Percentiles rank a stretch among this genome's conserved stretches.
phyloP scores from a whole-genome alignment of 306 rosid species.

The Coriaria nepalensis region DNA sequence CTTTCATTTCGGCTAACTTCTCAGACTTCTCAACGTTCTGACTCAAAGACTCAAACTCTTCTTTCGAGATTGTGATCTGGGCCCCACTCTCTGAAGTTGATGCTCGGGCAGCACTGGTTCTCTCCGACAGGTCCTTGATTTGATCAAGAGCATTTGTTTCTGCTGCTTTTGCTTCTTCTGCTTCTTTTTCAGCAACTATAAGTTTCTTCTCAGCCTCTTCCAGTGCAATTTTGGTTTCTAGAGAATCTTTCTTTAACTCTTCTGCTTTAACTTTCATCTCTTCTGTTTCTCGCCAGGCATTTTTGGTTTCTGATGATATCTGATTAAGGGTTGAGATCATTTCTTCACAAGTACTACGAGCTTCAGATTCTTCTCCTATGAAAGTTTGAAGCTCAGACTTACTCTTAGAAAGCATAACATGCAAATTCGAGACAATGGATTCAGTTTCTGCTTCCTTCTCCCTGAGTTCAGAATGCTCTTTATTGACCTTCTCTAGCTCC shows the following conservation, averaged over 20 bases:
- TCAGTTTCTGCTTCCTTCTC: constrained; percentile 85
- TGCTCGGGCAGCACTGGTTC: constrained; percentile 72
- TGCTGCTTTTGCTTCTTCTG: constrained; percentile 69
- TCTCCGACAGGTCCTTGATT: constrained; percentile 57
- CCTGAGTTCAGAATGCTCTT: constrained; percentile 66
- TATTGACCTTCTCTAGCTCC: constrained; percentile 78
- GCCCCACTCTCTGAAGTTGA: constrained; percentile 81
- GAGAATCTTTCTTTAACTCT: constrained; percentile 62
- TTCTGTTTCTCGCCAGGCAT: constrained; percentile 58
- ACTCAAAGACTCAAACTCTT: constrained; percentile 70
- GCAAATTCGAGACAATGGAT: constrained; percentile 69
- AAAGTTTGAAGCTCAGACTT: constrained; percentile 73
- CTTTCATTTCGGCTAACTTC: constrained; percentile 77
- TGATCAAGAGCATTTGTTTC: constrained; percentile 72
- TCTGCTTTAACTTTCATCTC: constrained; percentile 60
- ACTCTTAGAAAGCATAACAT: constrained; percentile 57
- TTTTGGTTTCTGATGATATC: constrained; percentile 51
- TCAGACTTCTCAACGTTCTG: constrained; percentile 82
- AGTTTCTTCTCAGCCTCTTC: constrained; percentile 68
- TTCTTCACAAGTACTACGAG: constrained; percentile 65
- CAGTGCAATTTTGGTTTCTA: constrained; percentile 42
- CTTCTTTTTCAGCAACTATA: constrained; percentile 56
- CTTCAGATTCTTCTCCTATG: constrained; percentile 60
- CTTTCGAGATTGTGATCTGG: constrained; percentile 61
- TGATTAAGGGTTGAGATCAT: constrained; percentile 65